A percentile compares a stretch with the other conserved stretches of the same genome.
These are phyloP conservation scores for Emergomyces pasteurianus DNA, from an alignment of 2,329 filamentous ascomycete species.

Conservation along the genomic window DNA sequence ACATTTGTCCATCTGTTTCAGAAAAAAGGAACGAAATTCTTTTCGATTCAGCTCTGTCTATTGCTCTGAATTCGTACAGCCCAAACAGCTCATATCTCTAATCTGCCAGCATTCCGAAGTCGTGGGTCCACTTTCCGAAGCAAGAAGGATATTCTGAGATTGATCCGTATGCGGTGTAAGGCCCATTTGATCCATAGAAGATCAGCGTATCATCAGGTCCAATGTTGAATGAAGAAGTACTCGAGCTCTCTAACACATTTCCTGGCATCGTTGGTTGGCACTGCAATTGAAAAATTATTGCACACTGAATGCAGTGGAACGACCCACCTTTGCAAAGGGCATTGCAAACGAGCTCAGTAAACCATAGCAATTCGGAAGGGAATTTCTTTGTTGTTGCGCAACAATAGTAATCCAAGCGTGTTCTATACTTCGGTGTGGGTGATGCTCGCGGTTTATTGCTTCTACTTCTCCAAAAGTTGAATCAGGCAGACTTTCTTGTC, in stretches of 20 bases:
- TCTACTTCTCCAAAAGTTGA: conserved; percentile 32
- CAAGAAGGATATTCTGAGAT: conserved; percentile 44
- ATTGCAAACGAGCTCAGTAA: conserved; percentile 39
- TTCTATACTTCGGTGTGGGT: conserved; percentile 40
- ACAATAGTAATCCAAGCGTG: conserved; percentile 43
- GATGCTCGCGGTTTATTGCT: conserved; percentile 45
- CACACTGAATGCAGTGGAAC: conserved; percentile 29
- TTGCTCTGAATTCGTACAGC: conserved; percentile 29
- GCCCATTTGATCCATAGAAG: conserved; percentile 41
- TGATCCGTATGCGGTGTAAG: conserved; percentile 44
- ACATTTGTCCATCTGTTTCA: conserved; percentile 36
- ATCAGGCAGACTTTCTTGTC: conserved; percentile 41
- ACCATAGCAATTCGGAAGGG: conserved; percentile 21
- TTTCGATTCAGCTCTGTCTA: conserved; percentile 43
- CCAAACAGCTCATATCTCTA: conserved; percentile 25
- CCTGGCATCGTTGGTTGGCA: conserved; percentile 31
- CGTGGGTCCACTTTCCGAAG: conserved; percentile 46
- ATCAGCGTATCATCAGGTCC: conserved; percentile 50
- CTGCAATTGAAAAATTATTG: conserved; percentile 36
- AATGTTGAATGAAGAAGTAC: conserved; percentile 32
- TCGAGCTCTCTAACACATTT: conserved; percentile 36
- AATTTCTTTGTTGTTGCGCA: conserved; percentile 30
- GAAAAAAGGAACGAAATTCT: conserved; percentile 55
- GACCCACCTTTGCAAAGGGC: conserved; percentile 35
- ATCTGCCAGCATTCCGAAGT: conserved; percentile 40